phyloP scores from a whole-genome alignment of 2,329 filamentous ascomycete species.

The Cadophora sp. region DNA sequence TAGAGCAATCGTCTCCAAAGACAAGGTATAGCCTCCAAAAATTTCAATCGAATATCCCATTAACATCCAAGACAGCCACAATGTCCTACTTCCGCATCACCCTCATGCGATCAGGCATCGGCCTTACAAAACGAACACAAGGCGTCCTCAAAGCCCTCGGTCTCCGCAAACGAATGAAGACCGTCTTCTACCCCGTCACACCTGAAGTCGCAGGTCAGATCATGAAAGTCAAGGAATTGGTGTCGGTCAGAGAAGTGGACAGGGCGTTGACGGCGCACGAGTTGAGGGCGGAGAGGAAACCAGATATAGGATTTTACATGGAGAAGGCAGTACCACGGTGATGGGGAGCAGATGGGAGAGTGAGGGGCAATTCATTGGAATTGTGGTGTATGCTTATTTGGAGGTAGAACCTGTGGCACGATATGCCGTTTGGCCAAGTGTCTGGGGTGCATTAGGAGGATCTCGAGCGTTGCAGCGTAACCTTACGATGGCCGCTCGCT shows the following conservation, averaged over 20 bases:
- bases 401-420: background rate
- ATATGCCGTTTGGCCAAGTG: background rate
- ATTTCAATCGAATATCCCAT: background rate
- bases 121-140: slow-evolving; percentile 67
- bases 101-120: slow-evolving; percentile 74
- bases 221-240: slow-evolving; percentile 77
- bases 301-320: slow-evolving; percentile 72
- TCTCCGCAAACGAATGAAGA: slow-evolving; percentile 73
- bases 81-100: slow-evolving; percentile 77
- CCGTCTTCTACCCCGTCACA: slow-evolving; percentile 74
- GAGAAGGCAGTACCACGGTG: slow-evolving; percentile 53
- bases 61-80: slow-evolving; percentile 27
- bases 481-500: background rate
- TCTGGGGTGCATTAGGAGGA: background rate
- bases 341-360: slow-evolving; percentile 5
- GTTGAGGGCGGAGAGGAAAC: slow-evolving; percentile 65
- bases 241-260: slow-evolving; percentile 72
- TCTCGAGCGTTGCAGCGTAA: background rate
- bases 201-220: slow-evolving; percentile 74
- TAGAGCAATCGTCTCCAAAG: background rate
- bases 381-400: background rate
- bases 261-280: slow-evolving; percentile 62
- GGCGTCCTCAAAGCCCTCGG: slow-evolving; percentile 75
- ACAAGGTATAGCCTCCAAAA: background rate
- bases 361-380: background rate